These are phyloP conservation scores for Colletotrichum melonis DNA, from an alignment of 2,329 filamentous ascomycete genomes.

Conservation along the genomic window DNA sequence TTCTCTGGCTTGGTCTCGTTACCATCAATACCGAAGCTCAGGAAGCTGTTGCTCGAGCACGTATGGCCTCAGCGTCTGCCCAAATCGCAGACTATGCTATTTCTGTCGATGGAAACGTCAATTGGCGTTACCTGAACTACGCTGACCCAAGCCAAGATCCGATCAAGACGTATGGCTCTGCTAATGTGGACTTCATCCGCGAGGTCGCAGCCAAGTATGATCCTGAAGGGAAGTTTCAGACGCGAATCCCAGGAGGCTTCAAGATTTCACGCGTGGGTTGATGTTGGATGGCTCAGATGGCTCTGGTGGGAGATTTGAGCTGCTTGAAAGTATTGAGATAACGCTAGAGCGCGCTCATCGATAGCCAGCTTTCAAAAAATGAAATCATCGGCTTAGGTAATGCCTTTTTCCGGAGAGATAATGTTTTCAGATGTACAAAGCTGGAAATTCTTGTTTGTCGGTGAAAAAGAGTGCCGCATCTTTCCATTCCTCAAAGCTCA, in stretches of 20 bases:
- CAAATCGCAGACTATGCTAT: constrained; percentile 24
- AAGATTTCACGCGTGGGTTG: constrained; percentile 13
- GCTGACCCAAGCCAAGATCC: constrained; percentile 50
- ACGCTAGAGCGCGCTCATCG: too few relatives aligned
- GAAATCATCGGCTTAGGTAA: too few relatives aligned
- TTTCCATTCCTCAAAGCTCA: too few relatives aligned
- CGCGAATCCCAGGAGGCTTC: constrained; percentile 37
- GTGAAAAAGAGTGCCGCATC: too few relatives aligned
- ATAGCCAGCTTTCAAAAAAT: too few relatives aligned
- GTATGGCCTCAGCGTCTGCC: constrained; percentile 7
- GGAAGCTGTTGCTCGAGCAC: background rate
- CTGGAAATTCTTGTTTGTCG: too few relatives aligned
- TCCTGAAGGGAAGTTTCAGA: constrained; percentile 46
- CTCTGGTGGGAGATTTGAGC: too few relatives aligned
- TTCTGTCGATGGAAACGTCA: constrained; percentile 38
- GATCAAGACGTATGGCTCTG: constrained; percentile 47
- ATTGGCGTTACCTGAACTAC: constrained; percentile 60
- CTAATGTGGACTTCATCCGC: constrained; percentile 45
- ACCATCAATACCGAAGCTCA: background rate
- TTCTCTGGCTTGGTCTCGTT: too few relatives aligned
- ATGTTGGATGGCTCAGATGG: too few relatives aligned
- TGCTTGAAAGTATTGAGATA: too few relatives aligned
- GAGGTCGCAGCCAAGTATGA: constrained; percentile 46
- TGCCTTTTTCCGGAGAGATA: too few relatives aligned
- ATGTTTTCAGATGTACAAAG: too few relatives aligned